Percentiles rank a stretch among this genome's conserved stretches.
These are phyloP conservation scores for Daldinia grandis DNA, from an alignment of 495 filamentous ascomycete species.

Conservation along the genomic window DNA sequence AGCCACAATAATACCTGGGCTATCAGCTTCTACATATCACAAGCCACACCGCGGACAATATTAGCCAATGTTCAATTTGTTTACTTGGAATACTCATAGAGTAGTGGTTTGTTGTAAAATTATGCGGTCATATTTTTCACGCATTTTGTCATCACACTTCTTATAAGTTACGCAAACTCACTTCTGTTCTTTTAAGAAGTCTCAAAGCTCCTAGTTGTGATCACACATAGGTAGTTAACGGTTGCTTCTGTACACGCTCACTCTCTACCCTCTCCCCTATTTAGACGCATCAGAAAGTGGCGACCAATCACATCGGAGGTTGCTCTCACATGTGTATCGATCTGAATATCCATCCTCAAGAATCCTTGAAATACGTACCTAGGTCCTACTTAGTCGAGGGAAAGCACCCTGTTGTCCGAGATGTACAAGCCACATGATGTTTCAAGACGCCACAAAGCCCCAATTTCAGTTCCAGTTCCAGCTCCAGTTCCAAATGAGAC, in stretches of 20 bases:
- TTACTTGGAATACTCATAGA: neutral
- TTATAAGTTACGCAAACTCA: neutral
- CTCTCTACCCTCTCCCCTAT: neutral
- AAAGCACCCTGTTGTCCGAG: conserved; percentile 6
- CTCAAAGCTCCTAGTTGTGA: neutral
- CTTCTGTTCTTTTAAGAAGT: neutral
- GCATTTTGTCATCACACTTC: neutral
- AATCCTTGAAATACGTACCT: conserved; percentile 2
- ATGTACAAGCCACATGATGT: conserved; percentile 34
- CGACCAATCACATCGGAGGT: neutral
- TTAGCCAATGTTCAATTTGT: neutral
- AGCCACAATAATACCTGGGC: neutral
- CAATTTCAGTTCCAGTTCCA: neutral
- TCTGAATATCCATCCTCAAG: neutral
- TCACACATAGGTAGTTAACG: neutral
- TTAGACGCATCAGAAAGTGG: neutral
- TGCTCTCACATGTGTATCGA: neutral
- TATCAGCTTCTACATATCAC: neutral
- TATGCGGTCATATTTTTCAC: neutral
- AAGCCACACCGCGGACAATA: neutral
- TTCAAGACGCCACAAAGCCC: conserved; percentile 13
- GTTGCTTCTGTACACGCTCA: neutral
- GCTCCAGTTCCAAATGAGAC: neutral
- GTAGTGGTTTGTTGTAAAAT: neutral
- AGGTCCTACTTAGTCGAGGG: neutral